These are phyloP conservation scores for Agaricus sinodeliciosus DNA, from an alignment of 768 basidiomycete species.

Conservation along the genomic window DNA sequence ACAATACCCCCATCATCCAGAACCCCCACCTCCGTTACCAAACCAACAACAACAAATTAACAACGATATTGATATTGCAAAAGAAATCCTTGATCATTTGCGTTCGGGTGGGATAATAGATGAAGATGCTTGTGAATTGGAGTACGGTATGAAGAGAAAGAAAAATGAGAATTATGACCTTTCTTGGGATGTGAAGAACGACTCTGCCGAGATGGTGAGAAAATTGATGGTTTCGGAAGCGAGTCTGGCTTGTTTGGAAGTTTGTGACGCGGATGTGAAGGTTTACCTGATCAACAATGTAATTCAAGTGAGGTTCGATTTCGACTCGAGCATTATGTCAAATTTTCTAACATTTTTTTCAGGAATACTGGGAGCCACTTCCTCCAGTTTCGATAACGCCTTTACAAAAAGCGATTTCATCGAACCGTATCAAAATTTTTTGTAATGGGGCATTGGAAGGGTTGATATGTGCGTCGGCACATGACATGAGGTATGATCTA, in stretches of 20 bases:
- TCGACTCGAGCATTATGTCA: not conserved
- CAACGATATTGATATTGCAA: constrained; percentile 29
- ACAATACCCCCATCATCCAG: not conserved
- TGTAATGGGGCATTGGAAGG: constrained; percentile 17
- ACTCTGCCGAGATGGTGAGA: constrained; percentile 22
- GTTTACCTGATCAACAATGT: constrained; percentile 12
- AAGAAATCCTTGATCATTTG: constrained; percentile 39
- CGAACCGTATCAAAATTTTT: constrained; percentile 36
- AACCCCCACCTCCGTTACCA: too few relatives aligned
- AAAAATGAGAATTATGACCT: constrained; percentile 14
- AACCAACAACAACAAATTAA: constrained; percentile 11
- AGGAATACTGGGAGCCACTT: constrained; percentile 47
- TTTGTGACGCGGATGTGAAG: constrained; percentile 35
- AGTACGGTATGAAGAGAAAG: constrained; percentile 28
- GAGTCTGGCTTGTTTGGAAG: constrained; percentile 46
- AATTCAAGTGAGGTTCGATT: not conserved
- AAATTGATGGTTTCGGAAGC: constrained; percentile 37
- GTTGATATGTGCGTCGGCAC: not conserved
- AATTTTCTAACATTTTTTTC: not conserved
- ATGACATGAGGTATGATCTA: not conserved
- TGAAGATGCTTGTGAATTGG: constrained; percentile 37
- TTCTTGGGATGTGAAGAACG: constrained; percentile 27
- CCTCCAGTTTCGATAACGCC: constrained; percentile 21
- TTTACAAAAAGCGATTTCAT: constrained; percentile 38
- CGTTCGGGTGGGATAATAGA: constrained; percentile 42